A percentile compares a stretch with the other conserved stretches of the same genome.
phyloP scores from a whole-genome alignment of 192 early-diverging fungal genomes.

The Phycomyces blakesleeanus region DNA sequence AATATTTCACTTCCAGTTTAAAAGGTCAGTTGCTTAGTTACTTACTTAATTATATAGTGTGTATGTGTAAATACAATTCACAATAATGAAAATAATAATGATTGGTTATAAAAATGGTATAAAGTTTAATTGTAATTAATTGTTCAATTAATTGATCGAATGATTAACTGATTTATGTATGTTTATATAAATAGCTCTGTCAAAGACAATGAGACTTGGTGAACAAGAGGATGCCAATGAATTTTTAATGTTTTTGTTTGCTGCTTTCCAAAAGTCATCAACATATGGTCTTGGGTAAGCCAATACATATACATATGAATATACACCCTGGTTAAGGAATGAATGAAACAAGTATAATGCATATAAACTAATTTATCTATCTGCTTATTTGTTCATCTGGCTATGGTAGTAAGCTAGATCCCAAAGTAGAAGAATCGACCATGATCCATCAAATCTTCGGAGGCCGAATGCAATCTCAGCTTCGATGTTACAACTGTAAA shows the following conservation, averaged over 20 bases:
- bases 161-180: background rate
- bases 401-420: slow-evolving; percentile 55
- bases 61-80: no score
- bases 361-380: no score
- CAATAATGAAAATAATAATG: no score
- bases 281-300: slow-evolving; percentile 43
- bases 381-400: no score
- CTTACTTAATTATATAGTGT: background rate
- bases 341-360: no score
- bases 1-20: slow-evolving; percentile 58
- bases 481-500: slow-evolving; percentile 71
- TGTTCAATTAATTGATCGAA: background rate
- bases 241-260: slow-evolving; percentile 70
- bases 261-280: slow-evolving; percentile 62
- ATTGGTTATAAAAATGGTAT: background rate
- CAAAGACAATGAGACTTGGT: slow-evolving; percentile 72
- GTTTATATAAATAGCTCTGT: slow-evolving; percentile 46
- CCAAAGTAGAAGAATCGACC: slow-evolving; percentile 72
- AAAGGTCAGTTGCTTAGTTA: slow-evolving; percentile 32
- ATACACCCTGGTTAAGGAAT: no score
- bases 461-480: slow-evolving; percentile 74
- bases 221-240: slow-evolving; percentile 91
- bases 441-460: slow-evolving; percentile 80
- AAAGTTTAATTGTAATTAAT: no score
- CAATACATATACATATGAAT: no score